These are phyloP conservation scores for Lagenidium sp. DNA, from an alignment of 352 stramenopile genomes.

Conservation along the genomic window DNA sequence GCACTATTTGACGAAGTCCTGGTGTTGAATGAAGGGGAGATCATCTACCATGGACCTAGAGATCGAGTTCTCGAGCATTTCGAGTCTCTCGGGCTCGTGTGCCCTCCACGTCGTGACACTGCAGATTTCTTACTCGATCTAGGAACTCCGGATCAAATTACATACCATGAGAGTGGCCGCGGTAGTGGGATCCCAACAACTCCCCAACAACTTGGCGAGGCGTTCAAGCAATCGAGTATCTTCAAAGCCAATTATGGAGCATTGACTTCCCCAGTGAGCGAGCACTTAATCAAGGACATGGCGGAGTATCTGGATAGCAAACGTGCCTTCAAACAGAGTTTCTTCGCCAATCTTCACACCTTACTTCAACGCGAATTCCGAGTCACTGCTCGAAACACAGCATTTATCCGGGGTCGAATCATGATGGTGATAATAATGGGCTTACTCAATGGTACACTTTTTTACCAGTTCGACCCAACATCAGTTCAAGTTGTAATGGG, in stretches of 20 bases:
- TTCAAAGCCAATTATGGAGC: conserved; percentile 15
- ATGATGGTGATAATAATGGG: conserved; percentile 35
- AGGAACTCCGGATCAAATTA: conserved; percentile 24
- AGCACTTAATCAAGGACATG: conserved; percentile 41
- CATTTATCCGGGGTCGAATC: conserved; percentile 21
- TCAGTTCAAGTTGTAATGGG: conserved; percentile 46
- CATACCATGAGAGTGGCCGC: conserved; percentile 17
- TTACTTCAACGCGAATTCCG: conserved; percentile 61
- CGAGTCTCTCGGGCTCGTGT: conserved; percentile 24
- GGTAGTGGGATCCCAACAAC: conserved; percentile 1
- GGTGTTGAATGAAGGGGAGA: conserved; percentile 41
- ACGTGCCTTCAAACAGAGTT: conserved; percentile 25
- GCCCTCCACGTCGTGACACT: conserved; percentile 27
- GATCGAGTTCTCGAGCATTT: conserved; percentile 28
- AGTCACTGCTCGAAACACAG: conserved; percentile 42
- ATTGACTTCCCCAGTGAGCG: conserved; percentile 9
- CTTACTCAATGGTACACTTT: conserved; percentile 30
- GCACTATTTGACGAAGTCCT: conserved; percentile 49
- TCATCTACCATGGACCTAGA: conserved; percentile 52
- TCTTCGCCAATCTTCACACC: conserved; percentile 26
- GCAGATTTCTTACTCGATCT: conserved; percentile 50
- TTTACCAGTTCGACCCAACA: conserved; percentile 34
- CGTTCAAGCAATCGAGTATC: not conserved
- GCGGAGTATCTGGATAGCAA: conserved; percentile 29
- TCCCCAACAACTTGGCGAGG: conserved; percentile 3